phyloP scores from a whole-genome alignment of 768 basidiomycete genomes.

The Filobasidium floriforme region DNA sequence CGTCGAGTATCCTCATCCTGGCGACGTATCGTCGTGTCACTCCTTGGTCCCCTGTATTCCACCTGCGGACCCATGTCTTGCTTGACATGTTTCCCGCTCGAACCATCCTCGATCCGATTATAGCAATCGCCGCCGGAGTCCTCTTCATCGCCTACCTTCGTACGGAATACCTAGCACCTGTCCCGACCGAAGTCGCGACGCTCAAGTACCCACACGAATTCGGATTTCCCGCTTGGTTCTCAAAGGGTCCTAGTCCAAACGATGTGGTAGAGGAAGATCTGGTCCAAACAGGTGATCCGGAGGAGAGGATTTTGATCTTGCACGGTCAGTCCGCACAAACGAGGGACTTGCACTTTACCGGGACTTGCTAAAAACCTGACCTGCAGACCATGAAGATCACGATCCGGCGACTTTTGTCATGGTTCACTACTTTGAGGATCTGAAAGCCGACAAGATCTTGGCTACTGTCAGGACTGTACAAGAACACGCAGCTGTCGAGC shows the following conservation, averaged over 20 bases:
- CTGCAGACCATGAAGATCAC: neutral
- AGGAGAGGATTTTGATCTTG: neutral
- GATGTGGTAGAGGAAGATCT: neutral
- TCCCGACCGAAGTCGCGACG: neutral
- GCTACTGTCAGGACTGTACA: neutral
- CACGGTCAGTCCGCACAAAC: neutral
- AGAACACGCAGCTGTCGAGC: neutral
- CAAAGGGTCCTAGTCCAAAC: neutral
- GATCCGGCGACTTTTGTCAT: neutral
- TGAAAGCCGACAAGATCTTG: neutral
- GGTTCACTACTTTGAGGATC: neutral
- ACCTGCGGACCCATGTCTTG: no score
- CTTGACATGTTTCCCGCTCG: neutral
- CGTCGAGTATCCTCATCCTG: no score
- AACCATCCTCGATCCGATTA: neutral
- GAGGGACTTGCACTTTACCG: neutral
- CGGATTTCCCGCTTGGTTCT: neutral
- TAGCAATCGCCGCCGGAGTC: neutral
- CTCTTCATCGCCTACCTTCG: neutral
- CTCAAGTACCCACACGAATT: conserved; percentile 1
- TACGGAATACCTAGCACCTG: neutral
- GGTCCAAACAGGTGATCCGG: neutral
- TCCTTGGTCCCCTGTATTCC: no score
- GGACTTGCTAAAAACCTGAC: neutral
- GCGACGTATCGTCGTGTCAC: no score